These are phyloP conservation scores for Pezicula rhizophila DNA, from an alignment of 2,329 filamentous ascomycete species.

Conservation along the genomic window DNA sequence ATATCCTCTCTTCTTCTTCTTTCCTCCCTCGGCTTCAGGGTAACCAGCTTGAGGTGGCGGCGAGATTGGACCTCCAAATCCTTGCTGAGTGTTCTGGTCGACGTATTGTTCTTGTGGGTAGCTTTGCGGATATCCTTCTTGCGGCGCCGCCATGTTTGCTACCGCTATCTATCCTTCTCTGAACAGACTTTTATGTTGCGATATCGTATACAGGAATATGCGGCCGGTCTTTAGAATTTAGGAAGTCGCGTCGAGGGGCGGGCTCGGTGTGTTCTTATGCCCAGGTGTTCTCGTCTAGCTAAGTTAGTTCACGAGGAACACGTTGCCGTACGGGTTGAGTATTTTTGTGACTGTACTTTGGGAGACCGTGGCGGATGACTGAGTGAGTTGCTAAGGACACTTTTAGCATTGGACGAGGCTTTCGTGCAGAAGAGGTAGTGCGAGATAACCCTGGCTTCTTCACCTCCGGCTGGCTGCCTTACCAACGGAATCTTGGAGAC, in stretches of 20 bases:
- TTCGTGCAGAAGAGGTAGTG: not conserved
- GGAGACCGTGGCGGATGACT: too few species aligned
- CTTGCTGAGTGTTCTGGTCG: conserved; percentile 32
- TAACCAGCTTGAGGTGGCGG: conserved; percentile 25
- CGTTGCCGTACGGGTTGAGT: conserved; percentile 16
- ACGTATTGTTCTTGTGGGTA: conserved; percentile 41
- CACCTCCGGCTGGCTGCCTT: not conserved
- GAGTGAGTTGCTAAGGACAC: conserved; percentile 4
- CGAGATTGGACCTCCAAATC: conserved; percentile 17
- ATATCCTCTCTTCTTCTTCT: conserved; percentile 92
- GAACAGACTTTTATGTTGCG: not conserved
- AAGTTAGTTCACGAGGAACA: conserved; percentile 18
- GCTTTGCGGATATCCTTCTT: conserved; percentile 42
- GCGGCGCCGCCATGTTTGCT: conserved; percentile 41
- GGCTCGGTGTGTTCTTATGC: conserved; percentile 8
- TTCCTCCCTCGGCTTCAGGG: conserved; percentile 40
- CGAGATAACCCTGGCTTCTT: conserved; percentile 10
- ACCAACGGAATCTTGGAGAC: not conserved
- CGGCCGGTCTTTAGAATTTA: conserved; percentile 6
- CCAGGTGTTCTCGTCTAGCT: conserved; percentile 5
- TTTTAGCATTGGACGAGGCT: conserved; percentile 16
- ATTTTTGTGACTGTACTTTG: too few species aligned
- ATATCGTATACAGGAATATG: conserved; percentile 4
- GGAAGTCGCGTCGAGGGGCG: conserved; percentile 6
- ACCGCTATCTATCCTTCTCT: conserved; percentile 1